Evolutionary conservation across 2,329 filamentous ascomycete genomes (phyloP), one percentile per base, ranked within the genome.

Genomic region (Colletotrichum eleusines): DNA sequence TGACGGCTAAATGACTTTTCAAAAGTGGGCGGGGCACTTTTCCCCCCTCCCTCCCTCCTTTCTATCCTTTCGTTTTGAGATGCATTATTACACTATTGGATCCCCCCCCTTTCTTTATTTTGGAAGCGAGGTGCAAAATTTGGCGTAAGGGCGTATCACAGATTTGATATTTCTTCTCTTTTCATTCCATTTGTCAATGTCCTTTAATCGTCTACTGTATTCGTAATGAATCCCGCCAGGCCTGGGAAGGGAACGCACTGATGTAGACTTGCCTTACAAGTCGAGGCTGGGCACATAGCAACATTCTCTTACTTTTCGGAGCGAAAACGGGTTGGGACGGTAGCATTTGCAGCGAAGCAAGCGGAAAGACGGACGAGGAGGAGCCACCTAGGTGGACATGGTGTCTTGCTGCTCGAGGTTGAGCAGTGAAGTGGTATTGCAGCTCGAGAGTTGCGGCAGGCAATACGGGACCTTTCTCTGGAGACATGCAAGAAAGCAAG

Each of bases 91-190:
- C 58, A 33, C 40, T 38, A 31, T 63, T 57, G 33, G 65, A 63
- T 28, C 48, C 58, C 51, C 68, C n/a, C 33, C 64, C 28, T 54
- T 63, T 20, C 46, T 63, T 68, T 69, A 53, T 28, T 63, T 63
- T 63, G 64, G 64, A 59, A 71, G 69, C 64, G 65, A 69, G 40
- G 44, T 40, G 35, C 44, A 69, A 69, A 71, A 71, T 64, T 71
- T 48, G 69, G 69, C 53, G 68, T 46, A 31, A 55, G 16, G 69
- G 65, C 64, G 64, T 69, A 57, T 40, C n/a, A 5, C 5, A 26
- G 14, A 20, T 38, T 38, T 42, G 18, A 14, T 40, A 48, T 58
- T n/a, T 44, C 31, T 38, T 48, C 8, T 31, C 20, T 38, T 48
- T 46, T 33, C 23, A 9, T 23, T 44, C 35, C 35, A 26, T 63